Evolutionary conservation across 192 early-diverging fungal genomes (phyloP), one percentile per base, ranked within the genome.

Genomic region (Backusella sp.): DNA sequence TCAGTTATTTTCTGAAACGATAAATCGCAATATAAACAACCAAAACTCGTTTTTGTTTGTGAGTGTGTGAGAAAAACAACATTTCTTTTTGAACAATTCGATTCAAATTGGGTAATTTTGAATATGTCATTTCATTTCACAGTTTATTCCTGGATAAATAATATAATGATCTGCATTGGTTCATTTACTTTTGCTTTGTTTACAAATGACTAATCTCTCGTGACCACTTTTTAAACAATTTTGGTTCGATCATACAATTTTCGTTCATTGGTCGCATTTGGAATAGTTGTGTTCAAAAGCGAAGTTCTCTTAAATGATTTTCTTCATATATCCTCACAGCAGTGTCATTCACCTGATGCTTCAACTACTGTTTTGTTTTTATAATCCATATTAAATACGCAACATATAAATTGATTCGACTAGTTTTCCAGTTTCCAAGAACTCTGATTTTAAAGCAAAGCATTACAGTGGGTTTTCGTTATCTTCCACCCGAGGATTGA

Each of bases 241-340:
- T 56, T 56, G 53, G 53, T 56, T 56, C 53, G n/a, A 56, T 56
- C 53, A 56, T 56, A 11, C n/a, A 56, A 56, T 56, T 56, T 56
- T 56, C 53, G n/a, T 56, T 56, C 19, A 56, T 26, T 23, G 15
- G 21, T 56, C 9, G 8, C 12, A 26, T 56, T 56, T 56, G 53
- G 53, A 56, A 56, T 56, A 56, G 19, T 23, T 56, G 53, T 56
- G 53, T n/a, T 56, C 53, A 56, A n/a, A 56, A 56, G 21, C 53
- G 21, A 56, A 56, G 21, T 56, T 56, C 21, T 0, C n/a, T 53
- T 6, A 7, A 53, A 32, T 32, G n/a, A 6, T n/a, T 7, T 21
- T 53, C 8, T 53, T 53, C 17, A 6, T 53, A 6, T 21, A 15
- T 52, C 7, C 21, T 53, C 49, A 52, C 6, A 52, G 6, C 26